Conservation (phyloP, 2,329 filamentous ascomycete species). For the Pseudogymnoascus verrucosus region DNA sequence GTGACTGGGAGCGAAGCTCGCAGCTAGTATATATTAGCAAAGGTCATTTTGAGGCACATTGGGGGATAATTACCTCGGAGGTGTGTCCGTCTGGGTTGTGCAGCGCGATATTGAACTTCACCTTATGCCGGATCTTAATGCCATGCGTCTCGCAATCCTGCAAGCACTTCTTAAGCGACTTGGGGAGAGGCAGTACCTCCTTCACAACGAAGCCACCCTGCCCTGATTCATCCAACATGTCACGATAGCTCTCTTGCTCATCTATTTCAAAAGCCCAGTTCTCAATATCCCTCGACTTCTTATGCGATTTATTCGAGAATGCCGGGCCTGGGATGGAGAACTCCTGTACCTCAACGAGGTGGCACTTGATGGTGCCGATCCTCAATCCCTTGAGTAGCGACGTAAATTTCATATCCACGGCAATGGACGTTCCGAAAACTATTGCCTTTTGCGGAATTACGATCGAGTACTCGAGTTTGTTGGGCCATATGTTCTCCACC, state of each 20-base stretch:
- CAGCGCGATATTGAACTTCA: slow-evolving; percentile 83
- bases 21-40: slow-evolving; percentile 42
- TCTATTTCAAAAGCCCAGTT: slow-evolving; percentile 48
- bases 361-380: slow-evolving; percentile 73
- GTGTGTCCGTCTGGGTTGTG: slow-evolving; percentile 93
- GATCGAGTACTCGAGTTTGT: slow-evolving; percentile 95
- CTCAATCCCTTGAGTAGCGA: slow-evolving; percentile 82
- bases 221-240: slow-evolving; percentile 59
- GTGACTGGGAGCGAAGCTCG: slow-evolving; percentile 85
- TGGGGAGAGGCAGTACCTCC: slow-evolving; percentile 64
- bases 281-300: slow-evolving; percentile 55
- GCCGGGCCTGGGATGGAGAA: slow-evolving; percentile 44
- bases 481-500: slow-evolving; percentile 95
- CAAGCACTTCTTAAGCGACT: slow-evolving; percentile 71
- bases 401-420: slow-evolving; percentile 77
- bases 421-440: slow-evolving; percentile 81
- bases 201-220: slow-evolving; percentile 58
- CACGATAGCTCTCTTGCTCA: slow-evolving; percentile 57
- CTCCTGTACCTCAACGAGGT: slow-evolving; percentile 72
- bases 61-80: slow-evolving; percentile 58
- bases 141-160: slow-evolving; percentile 84
- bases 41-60: neutral
- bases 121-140: slow-evolving; percentile 87
- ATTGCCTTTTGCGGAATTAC: slow-evolving; percentile 89
- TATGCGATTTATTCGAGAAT: slow-evolving; percentile 47